phyloP scores from a whole-genome alignment of 1,284 basidiomycete genomes.

The Cryptococcus neoformans region DNA sequence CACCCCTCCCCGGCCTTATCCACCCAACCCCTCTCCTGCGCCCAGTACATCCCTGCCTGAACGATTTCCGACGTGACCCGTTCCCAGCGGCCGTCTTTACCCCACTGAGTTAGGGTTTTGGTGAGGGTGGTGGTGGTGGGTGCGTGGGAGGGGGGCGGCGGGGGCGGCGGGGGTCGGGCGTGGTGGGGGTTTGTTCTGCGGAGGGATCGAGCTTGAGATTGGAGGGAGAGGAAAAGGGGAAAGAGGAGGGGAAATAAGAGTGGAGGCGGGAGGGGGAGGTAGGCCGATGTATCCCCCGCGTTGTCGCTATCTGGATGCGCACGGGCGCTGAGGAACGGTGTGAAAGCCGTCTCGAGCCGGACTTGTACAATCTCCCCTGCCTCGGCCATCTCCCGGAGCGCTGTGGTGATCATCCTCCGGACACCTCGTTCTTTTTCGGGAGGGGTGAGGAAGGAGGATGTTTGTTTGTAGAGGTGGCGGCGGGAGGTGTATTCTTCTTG shows the following conservation, averaged over 20 bases:
- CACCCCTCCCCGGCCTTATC: slow-evolving; percentile 19
- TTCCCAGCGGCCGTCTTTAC: slow-evolving; percentile 41
- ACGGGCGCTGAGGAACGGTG: neutral
- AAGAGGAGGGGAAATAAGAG: slow-evolving; percentile 31
- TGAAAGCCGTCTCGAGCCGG: neutral
- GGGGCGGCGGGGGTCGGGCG: too few species aligned
- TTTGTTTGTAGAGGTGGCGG: neutral
- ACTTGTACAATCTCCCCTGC: slow-evolving; percentile 35
- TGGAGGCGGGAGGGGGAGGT: slow-evolving; percentile 31
- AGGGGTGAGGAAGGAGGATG: too few species aligned
- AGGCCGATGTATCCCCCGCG: slow-evolving; percentile 1
- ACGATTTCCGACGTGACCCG: slow-evolving; percentile 32
- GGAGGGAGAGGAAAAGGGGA: slow-evolving; percentile 10
- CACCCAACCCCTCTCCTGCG: slow-evolving; percentile 17
- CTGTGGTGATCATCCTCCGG: slow-evolving; percentile 19
- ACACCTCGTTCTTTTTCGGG: neutral
- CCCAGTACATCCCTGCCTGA: slow-evolving; percentile 33
- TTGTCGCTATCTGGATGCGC: neutral
- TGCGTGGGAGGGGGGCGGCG: too few species aligned
- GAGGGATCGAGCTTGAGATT: too few species aligned
- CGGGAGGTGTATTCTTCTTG: neutral
- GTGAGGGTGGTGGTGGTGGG: too few species aligned
- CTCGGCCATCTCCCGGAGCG: slow-evolving; percentile 22
- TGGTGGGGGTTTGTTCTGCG: too few species aligned
- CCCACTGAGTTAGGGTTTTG: slow-evolving; percentile 24